These are phyloP conservation scores for Triticum turgidum DNA, from an alignment of 176 grass and related monocot genomes.

Conservation along the genomic window DNA sequence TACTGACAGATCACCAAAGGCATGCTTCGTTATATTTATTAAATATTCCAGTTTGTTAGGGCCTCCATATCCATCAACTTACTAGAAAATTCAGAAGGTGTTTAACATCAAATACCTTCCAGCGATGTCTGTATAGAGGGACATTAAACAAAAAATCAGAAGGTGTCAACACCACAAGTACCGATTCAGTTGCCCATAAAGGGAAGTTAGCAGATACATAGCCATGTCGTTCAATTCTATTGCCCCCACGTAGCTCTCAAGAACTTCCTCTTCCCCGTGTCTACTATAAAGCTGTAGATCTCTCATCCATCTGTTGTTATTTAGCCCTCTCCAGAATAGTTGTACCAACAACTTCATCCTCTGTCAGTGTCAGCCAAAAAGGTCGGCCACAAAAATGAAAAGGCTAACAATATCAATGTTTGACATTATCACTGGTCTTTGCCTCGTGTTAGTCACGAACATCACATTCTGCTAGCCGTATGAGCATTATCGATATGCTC, in stretches of 20 bases:
- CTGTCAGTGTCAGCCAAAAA: not conserved
- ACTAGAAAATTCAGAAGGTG: not conserved
- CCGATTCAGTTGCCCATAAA: not conserved
- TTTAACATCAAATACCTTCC: not conserved
- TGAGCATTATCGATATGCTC: not conserved
- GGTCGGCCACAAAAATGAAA: not conserved
- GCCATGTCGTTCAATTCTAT: not conserved
- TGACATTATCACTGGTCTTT: not conserved
- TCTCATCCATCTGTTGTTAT: not conserved
- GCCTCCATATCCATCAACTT: not conserved
- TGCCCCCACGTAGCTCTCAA: not conserved
- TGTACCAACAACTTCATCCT: not conserved
- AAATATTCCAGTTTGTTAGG: not conserved
- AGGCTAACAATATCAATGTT: not conserved
- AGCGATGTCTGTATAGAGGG: not conserved
- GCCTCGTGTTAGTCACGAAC: not conserved
- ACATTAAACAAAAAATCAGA: not conserved
- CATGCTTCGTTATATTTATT: not conserved
- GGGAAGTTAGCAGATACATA: not conserved
- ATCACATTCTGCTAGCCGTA: not conserved
- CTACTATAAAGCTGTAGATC: not conserved
- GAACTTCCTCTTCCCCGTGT: not conserved
- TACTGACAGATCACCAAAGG: conserved; percentile 7
- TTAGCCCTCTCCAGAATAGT: not conserved
- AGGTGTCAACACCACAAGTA: not conserved